These are phyloP conservation scores for Panicum virgatum DNA, from an alignment of 202 grass and related monocot species.

Conservation along the genomic window DNA sequence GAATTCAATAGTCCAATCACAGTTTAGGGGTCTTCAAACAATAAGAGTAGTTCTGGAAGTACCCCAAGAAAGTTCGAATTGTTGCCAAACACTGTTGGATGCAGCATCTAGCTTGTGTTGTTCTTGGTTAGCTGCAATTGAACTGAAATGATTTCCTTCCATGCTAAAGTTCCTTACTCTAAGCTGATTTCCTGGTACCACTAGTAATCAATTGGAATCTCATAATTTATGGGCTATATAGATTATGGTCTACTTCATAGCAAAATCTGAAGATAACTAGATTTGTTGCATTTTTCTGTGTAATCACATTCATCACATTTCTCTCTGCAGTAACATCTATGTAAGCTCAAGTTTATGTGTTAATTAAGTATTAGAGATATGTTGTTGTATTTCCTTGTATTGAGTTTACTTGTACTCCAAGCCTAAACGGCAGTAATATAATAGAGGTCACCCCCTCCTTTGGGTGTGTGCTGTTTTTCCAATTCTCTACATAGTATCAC, in stretches of 20 bases:
- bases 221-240: conserved; percentile 1
- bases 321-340: conserved; percentile 4
- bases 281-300: neutral
- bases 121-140: conserved; percentile 7
- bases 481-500: too few species aligned
- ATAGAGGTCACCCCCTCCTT: too few species aligned
- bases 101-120: conserved; percentile 12
- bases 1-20: neutral
- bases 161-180: conserved; percentile 16
- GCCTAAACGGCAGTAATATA: too few species aligned
- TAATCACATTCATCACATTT: conserved; percentile 2
- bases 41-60: neutral
- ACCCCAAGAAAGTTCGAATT: conserved; percentile 7
- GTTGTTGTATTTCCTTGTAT: too few species aligned
- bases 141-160: neutral
- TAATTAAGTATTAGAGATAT: conserved; percentile 22
- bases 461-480: too few species aligned
- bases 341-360: neutral
- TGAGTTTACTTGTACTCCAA: too few species aligned
- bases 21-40: conserved; percentile 1
- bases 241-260: neutral
- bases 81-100: neutral
- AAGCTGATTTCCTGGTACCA: neutral
- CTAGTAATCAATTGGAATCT: conserved; percentile 10
- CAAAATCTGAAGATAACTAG: conserved; percentile 16